Conservation (phyloP, 768 basidiomycete genomes). For the Boletus coccyginus region DNA sequence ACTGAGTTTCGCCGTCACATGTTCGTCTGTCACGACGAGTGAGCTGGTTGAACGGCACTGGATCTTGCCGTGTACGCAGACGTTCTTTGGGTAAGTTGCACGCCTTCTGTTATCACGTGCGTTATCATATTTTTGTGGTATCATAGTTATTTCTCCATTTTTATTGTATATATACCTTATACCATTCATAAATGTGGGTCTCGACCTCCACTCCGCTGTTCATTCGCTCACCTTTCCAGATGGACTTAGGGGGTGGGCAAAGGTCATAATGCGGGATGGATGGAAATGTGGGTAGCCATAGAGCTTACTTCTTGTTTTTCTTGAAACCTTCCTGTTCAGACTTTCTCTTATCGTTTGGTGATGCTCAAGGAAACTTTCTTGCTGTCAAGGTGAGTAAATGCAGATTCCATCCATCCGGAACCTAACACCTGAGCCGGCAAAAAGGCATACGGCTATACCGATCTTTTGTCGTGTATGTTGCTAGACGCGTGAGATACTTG, state of each 20-base stretch:
- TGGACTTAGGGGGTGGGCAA: constrained; percentile 75
- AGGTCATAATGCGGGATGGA: constrained; percentile 70
- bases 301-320: background rate
- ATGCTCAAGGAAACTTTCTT: constrained; percentile 84
- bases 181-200: constrained; percentile 80
- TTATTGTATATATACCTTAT: constrained; percentile 79
- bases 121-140: background rate
- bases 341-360: constrained; percentile 72
- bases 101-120: background rate
- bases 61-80: constrained; percentile 75
- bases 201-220: background rate
- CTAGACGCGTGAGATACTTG: constrained; percentile 64
- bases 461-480: constrained; percentile 87
- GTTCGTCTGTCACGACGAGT: constrained; percentile 62
- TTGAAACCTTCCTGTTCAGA: constrained; percentile 41
- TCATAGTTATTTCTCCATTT: constrained; percentile 69
- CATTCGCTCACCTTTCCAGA: constrained; percentile 42
- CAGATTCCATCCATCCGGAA: background rate
- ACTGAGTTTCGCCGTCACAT: constrained; percentile 23
- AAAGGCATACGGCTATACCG: constrained; percentile 80
- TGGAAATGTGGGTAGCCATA: constrained; percentile 70
- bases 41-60: constrained; percentile 66
- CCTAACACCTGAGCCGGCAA: background rate
- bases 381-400: constrained; percentile 60
- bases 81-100: constrained; percentile 65